Evolutionary conservation across 2,329 filamentous ascomycete species (phyloP), one percentile per base, ranked within the genome.

Genomic region (Aureobasidium subglaciale): DNA sequence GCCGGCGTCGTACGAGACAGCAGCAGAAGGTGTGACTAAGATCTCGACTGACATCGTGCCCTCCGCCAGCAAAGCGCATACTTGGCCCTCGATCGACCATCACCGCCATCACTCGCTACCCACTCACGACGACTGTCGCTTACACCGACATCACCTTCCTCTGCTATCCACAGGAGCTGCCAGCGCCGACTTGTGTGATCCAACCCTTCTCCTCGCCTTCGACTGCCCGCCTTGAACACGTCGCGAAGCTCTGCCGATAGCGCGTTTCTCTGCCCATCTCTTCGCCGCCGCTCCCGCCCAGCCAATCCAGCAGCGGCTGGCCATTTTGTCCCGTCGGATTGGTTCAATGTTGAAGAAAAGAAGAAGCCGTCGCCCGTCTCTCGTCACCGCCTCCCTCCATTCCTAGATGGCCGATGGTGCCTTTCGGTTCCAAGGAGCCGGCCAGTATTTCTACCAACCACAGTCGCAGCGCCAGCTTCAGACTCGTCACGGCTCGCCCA

Each of bases 321-420:
- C 42, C 35, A 45, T 35, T 29, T n/a, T 42, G 18, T 29, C 38
- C 16, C 38, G 37, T 11, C 27, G 50, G 49, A 48, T 61, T 64
- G 62, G 64, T 68, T 65, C 63, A 69, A 77, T 77, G 75, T 75
- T 72, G 68, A 71, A 69, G 70, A 72, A 68, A 75, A 71, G 72
- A 75, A 73, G 70, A 69, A 65, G 68, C 65, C 71, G 72, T 66
- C 66, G 69, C 66, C 71, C 68, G 71, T 66, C 70, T 68, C 70
- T 67, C 63, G 60, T 71, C 70, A 63, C 63, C 63, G 64, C 54
- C 56, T 62, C 64, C 64, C 53, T 46, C 34, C 65, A 67, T 65
- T 71, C 69, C 78, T 84, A 81, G 77, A 84, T 85, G 82, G 83
- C 84, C 75, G 81, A 86, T 83, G 81, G 79, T 80, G 74, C 72